A percentile compares a stretch with the other conserved stretches of the same genome.
Conservation (phyloP, 768 basidiomycete genomes). For the Hysterangium stoloniferum region DNA sequence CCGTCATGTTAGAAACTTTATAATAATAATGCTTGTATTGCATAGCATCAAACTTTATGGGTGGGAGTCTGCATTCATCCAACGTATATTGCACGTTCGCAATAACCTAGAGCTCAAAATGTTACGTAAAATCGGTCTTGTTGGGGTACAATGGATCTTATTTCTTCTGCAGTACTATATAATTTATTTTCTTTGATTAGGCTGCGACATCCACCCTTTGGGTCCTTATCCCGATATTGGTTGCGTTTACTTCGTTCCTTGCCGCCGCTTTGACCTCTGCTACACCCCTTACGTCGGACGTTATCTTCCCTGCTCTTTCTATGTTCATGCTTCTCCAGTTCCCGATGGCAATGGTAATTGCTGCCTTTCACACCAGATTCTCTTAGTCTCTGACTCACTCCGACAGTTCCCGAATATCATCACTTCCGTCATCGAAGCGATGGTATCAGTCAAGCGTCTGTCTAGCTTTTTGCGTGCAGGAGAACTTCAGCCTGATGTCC, state of each 20-base stretch:
- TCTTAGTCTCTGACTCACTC: not conserved
- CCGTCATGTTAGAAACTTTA: not conserved
- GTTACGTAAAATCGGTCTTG: slow-evolving; percentile 75
- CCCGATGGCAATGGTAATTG: slow-evolving; percentile 75
- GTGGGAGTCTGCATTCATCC: slow-evolving; percentile 89
- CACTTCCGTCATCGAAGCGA: slow-evolving; percentile 76
- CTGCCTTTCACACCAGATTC: slow-evolving; percentile 7
- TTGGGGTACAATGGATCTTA: slow-evolving; percentile 36
- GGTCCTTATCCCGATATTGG: slow-evolving; percentile 38
- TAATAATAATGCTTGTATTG: not conserved
- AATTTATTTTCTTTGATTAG: slow-evolving; percentile 8
- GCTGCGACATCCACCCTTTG: slow-evolving; percentile 1
- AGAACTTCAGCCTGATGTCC: slow-evolving; percentile 75
- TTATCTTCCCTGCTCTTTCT: slow-evolving; percentile 94
- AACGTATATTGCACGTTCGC: slow-evolving; percentile 68
- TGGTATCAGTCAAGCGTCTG: slow-evolving; percentile 76
- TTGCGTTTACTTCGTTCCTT: slow-evolving; percentile 79
- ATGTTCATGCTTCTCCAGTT: slow-evolving; percentile 84
- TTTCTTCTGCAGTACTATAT: slow-evolving; percentile 10
- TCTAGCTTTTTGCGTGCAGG: slow-evolving; percentile 66
- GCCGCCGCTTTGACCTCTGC: slow-evolving; percentile 54
- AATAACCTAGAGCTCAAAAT: slow-evolving; percentile 78
- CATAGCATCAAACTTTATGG: slow-evolving; percentile 81
- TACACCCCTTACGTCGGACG: slow-evolving; percentile 73
- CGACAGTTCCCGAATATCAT: slow-evolving; percentile 63